These are phyloP conservation scores for Abrus pulchellus DNA, from an alignment of 306 rosid species.

Conservation along the genomic window DNA sequence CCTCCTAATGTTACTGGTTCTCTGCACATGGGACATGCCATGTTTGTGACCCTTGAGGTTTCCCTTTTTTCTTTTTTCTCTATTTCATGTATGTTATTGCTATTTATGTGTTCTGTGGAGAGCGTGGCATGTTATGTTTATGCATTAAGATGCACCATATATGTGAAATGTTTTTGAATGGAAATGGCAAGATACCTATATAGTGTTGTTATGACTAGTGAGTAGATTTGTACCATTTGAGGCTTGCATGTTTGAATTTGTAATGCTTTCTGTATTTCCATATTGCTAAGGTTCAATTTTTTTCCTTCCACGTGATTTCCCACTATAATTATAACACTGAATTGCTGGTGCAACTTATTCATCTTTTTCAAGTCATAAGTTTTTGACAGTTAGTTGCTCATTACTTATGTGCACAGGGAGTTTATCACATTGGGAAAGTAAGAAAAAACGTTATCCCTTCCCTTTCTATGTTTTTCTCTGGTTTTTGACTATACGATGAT, in stretches of 20 bases:
- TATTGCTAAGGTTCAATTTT: constrained; percentile 9
- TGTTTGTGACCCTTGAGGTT: constrained; percentile 99
- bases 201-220: background rate
- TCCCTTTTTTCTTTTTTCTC: background rate
- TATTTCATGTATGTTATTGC: constrained; percentile 30
- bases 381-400: constrained; percentile 23
- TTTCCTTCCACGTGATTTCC: background rate
- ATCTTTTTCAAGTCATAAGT: background rate
- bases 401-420: constrained; percentile 1
- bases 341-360: constrained; percentile 29
- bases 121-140: background rate
- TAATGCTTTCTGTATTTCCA: constrained; percentile 28
- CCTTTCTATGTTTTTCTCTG: constrained; percentile 16
- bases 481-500: constrained; percentile 20
- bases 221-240: constrained; percentile 36
- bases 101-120: background rate
- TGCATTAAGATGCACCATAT: constrained; percentile 19
- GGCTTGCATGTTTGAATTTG: constrained; percentile 17
- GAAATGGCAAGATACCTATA: constrained; percentile 5
- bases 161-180: constrained; percentile 13
- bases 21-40: constrained; percentile 98
- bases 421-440: background rate
- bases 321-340: background rate
- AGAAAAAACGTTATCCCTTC: background rate
- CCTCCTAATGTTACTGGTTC: constrained; percentile 99